Evolutionary conservation across 164 flowering plant genomes (phyloP), one percentile per base, ranked within the genome.

Genomic region (Amborella trichopoda): DNA sequence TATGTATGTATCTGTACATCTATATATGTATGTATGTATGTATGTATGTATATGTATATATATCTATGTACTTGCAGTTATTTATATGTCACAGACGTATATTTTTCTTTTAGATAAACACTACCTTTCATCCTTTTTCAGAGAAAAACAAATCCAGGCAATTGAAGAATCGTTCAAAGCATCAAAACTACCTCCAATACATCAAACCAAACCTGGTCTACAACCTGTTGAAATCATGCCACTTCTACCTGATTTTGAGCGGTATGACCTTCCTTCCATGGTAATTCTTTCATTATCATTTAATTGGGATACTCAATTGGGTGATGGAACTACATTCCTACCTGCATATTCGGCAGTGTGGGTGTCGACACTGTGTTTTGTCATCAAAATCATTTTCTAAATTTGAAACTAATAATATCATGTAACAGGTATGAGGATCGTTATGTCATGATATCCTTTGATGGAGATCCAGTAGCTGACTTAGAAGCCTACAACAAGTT

Each of bases 151-250:
- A 73, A 87, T 91, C 51, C 73, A 77, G 60, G 80, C 73, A 18
- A 87, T 91, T 58, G 74, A 76, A 66, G 86, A 81, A 48, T 78
- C 94, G 32, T 91, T 91, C 68, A 86, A 74, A 74, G 96, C 95
- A 46, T 65, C 74, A 62, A 91, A 87, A 60, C 66, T 62, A 21
- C 75, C 59, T 2, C 96, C 91, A 53, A 70, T 91, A 26, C 96
- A 91, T 64, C 80, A 83, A 54, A 73, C 82, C 50, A 82, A 87
- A 49, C 68, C 59, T 34, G 61, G 56, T 11, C 63, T 91, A 40
- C 67, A 76, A 37, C 84, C 96, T 57, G 77, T 74, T 42, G 87
- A 85, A 68, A 58, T 87, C 60, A 46, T 78, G 48, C 99, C 96
- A 0, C 49, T 91, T 47, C 55, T 84, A 16, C 99, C 99, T 41